phyloP scores from a whole-genome alignment of 768 basidiomycete species.

The Rhodotorula kratochvilovae region DNA sequence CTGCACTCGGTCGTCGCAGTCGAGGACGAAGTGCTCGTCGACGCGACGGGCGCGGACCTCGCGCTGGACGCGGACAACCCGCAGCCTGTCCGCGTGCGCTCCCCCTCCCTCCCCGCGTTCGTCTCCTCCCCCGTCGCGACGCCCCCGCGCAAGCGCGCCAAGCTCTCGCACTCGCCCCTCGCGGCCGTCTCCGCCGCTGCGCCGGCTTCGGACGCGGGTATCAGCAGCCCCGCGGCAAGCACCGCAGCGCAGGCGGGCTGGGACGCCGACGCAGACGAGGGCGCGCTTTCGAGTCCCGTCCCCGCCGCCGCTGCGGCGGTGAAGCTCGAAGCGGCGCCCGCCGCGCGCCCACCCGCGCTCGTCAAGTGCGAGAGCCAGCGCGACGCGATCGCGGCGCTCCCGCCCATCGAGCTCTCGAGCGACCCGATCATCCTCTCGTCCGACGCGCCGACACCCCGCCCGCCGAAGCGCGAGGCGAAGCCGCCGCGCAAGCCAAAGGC shows the following conservation, averaged over 20 bases:
- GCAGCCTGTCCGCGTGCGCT: neutral
- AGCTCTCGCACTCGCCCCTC: neutral
- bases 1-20: neutral
- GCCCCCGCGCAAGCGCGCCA: slow-evolving; percentile 4
- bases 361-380: neutral
- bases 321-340: neutral
- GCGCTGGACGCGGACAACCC: neutral
- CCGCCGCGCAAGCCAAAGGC: neutral
- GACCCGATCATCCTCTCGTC: slow-evolving; percentile 33
- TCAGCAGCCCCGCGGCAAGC: slow-evolving; percentile 28
- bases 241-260: slow-evolving; percentile 8
- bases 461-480: neutral
- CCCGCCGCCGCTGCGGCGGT: neutral
- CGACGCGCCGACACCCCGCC: neutral
- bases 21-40: neutral
- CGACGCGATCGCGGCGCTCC: neutral
- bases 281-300: neutral
- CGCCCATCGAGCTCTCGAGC: slow-evolving; percentile 14
- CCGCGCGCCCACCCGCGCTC: neutral
- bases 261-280: neutral
- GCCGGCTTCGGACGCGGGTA: neutral
- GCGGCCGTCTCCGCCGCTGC: neutral
- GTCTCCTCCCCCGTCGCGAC: slow-evolving; percentile 15
- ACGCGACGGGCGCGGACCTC: accelerated
- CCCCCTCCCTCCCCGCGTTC: neutral